Conservation (phyloP, 768 basidiomycete genomes). For the Candolleomyces eurysporus region DNA sequence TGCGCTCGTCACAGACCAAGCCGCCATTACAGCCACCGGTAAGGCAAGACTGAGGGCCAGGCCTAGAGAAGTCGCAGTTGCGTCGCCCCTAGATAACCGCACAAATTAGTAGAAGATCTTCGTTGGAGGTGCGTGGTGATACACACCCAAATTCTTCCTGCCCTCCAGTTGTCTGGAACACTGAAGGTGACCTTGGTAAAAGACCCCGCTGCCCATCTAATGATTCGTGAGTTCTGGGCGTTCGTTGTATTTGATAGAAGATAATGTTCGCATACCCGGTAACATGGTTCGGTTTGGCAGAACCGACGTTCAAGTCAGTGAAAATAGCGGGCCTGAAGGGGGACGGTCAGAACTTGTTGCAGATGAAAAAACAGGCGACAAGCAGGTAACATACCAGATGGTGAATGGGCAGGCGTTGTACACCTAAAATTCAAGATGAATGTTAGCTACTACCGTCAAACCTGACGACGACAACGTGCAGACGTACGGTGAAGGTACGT, state of each 20-base stretch:
- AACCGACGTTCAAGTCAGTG: conserved; percentile 53
- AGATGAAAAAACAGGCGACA: background rate
- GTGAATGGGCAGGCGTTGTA: conserved; percentile 66
- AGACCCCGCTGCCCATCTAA: conserved; percentile 40
- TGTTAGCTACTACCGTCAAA: background rate
- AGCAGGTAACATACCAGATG: conserved; percentile 45
- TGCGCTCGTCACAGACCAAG: conserved; percentile 43
- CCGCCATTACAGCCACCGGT: conserved; percentile 67
- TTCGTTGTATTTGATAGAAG: background rate
- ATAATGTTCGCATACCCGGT: conserved; percentile 37
- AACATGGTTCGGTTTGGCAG: conserved; percentile 36
- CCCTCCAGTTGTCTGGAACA: conserved; percentile 63
- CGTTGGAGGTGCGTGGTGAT: background rate
- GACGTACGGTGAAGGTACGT: conserved; percentile 48
- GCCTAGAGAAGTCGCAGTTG: conserved; percentile 54
- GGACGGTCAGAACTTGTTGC: conserved; percentile 9
- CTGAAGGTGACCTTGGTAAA: conserved; percentile 39
- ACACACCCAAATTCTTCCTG: conserved; percentile 54
- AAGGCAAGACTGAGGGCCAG: conserved; percentile 50
- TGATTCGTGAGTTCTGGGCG: background rate
- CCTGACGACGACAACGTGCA: background rate
- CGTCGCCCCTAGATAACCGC: conserved; percentile 45
- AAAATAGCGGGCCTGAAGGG: conserved; percentile 43
- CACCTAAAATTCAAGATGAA: conserved; percentile 27
- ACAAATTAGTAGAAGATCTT: background rate